phyloP scores from a whole-genome alignment of 371 early-diverging fungal species.

The Conidiobolus incongruus region DNA sequence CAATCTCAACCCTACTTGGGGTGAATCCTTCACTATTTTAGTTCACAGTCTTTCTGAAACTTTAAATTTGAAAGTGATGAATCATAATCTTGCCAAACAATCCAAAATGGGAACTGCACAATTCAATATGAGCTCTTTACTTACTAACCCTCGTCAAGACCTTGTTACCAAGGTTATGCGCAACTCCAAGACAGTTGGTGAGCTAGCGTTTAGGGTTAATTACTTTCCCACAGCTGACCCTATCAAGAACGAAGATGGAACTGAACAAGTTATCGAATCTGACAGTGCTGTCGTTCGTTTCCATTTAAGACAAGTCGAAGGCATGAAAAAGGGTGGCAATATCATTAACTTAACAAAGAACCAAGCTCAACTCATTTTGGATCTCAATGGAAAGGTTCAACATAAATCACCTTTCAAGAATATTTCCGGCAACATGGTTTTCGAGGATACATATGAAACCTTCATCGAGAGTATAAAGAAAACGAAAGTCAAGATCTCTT shows the following conservation, averaged over 20 bases:
- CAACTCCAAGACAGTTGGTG: conserved; percentile 4
- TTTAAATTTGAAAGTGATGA: conserved; percentile 48
- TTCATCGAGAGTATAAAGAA: background rate
- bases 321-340: conserved; percentile 14
- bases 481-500: background rate
- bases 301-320: background rate
- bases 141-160: conserved; percentile 12
- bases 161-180: background rate
- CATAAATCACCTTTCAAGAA: background rate
- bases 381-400: background rate
- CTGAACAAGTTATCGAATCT: background rate
- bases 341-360: no score
- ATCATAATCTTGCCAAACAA: conserved; percentile 37
- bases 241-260: conserved; percentile 3
- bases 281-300: background rate
- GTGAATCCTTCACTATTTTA: conserved; percentile 49
- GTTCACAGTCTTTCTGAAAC: conserved; percentile 37
- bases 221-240: conserved; percentile 6
- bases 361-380: no score
- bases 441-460: background rate
- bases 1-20: conserved; percentile 54
- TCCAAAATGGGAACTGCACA: conserved; percentile 32
- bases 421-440: background rate
- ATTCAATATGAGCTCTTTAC: conserved; percentile 5
- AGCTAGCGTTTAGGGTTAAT: conserved; percentile 1